A percentile compares a stretch with the other conserved stretches of the same genome.
Evolutionary conservation across 805 yeast species (phyloP).

Genomic region (Blastobotrys mokoenaii): DNA sequence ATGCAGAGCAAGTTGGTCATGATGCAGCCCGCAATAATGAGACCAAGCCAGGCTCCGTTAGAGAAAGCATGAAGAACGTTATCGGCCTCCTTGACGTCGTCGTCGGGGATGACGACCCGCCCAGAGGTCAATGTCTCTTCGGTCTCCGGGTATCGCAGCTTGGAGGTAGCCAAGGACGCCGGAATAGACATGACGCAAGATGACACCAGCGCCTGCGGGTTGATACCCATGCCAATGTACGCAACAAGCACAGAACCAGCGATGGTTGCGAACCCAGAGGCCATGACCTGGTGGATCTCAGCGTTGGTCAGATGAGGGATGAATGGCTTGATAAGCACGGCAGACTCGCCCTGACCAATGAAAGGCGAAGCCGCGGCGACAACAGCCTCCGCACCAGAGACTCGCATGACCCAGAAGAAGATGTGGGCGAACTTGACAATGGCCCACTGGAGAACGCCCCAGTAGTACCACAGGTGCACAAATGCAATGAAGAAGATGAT

Average conservation of each 20-base stretch:
- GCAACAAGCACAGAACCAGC: conserved; percentile 58
- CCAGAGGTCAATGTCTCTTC: conserved; percentile 47
- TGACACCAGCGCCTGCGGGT: conserved; percentile 54
- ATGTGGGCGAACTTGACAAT: conserved; percentile 48
- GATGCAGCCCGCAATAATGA: conserved; percentile 48
- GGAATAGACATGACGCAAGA: conserved; percentile 66
- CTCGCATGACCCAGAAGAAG: conserved; percentile 51
- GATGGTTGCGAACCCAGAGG: conserved; percentile 56
- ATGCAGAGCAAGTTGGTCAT: conserved; percentile 52
- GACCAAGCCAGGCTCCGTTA: conserved; percentile 50
- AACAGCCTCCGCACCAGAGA: conserved; percentile 57
- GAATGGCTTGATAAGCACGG: conserved; percentile 51
- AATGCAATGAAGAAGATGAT: conserved; percentile 57
- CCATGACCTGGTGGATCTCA: conserved; percentile 54
- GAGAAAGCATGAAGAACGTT: conserved; percentile 52
- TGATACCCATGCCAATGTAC: conserved; percentile 54
- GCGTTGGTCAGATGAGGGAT: conserved; percentile 51
- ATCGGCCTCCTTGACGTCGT: conserved; percentile 35
- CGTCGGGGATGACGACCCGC: conserved; percentile 39
- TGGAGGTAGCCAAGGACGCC: conserved; percentile 52
- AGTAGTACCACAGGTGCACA: conserved; percentile 51
- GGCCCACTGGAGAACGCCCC: conserved; percentile 52
- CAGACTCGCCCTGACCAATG: conserved; percentile 59
- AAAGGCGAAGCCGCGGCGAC: conserved; percentile 63
- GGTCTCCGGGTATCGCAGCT: conserved; percentile 50